Base-by-base conservation (phyloP, 225 moss, liverwort and hornwort genomes). In the Anthoceros angustus region DNA sequence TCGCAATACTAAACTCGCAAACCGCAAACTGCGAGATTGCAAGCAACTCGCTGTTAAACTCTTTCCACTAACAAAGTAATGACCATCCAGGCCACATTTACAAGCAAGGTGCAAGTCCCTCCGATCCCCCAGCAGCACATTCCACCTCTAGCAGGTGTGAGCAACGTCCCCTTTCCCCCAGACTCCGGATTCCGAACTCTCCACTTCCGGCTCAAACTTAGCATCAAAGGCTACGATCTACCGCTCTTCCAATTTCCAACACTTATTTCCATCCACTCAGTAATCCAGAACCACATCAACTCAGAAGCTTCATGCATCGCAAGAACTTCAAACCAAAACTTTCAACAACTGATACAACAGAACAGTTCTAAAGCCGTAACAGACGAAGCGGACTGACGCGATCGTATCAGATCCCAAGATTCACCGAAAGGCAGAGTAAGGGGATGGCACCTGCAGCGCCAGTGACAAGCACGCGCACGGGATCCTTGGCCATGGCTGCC, bases 381-480 rank as follows among this genome's bases (percentile, higher is more conserved):
- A 23, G 15, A 1, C 32, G 3, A 25, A 42, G 8, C 32, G 32
- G 32, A 32, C 32, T 32, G 32, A 32, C 32, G 32, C 32, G 32
- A 32, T 32, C 2, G 32, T 4, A 32, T 32, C 32, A 32, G 32
- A 32, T 32, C 32, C 32, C 32, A 32, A 32, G 32, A 32, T 32
- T 32, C 32, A 32, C 32, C 32, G 32, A 1, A 32, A 32, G 2
- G 1, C 32, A 9, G 41, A 20, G 21, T 12, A 69, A 12, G 49
- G 24, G 40, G 39, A 12, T 8, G 16, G 20, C 79, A 95, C 95
- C 95, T 61, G 95, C 95, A 65, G 91, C 95, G 63, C 95, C 95
- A 5, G 95, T 95, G 78, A 95, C 91, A 76, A 95, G 78, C 12
- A 95, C 91, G 69, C 91, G 86, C 43, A 95, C 84, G 66, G 95